A percentile compares a stretch with the other conserved stretches of the same genome.
phyloP scores from a whole-genome alignment of 2,329 filamentous ascomycete genomes.

The Nakataea oryzae region DNA sequence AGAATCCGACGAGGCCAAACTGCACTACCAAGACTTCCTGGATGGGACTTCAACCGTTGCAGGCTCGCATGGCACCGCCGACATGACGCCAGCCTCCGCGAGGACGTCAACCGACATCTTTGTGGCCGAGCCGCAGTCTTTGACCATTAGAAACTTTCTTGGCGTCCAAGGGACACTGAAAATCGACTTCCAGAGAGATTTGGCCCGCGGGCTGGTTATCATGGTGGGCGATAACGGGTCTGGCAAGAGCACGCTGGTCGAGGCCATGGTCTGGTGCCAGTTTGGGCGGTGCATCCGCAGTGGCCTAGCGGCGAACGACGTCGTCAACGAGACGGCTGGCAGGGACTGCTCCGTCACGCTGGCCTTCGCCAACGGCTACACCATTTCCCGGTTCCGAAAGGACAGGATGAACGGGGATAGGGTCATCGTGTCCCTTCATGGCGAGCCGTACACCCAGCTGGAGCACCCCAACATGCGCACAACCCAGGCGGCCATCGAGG shows the following conservation, averaged over 20 bases:
- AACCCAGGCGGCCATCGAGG: slow-evolving; percentile 17
- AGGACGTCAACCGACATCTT: slow-evolving; percentile 13
- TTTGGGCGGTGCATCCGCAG: slow-evolving; percentile 20
- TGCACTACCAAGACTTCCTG: neutral
- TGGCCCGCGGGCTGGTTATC: slow-evolving; percentile 17
- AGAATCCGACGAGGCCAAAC: neutral
- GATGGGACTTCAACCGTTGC: neutral
- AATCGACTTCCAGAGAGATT: slow-evolving; percentile 15
- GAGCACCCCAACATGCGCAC: slow-evolving; percentile 13
- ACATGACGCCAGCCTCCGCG: too few species aligned
- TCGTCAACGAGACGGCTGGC: slow-evolving; percentile 18
- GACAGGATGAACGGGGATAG: slow-evolving; percentile 14
- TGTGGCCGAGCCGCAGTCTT: slow-evolving; percentile 12
- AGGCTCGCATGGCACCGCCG: too few species aligned
- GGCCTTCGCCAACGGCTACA: slow-evolving; percentile 19
- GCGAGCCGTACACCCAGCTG: slow-evolving; percentile 15
- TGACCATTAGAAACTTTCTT: slow-evolving; percentile 22
- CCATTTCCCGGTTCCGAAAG: slow-evolving; percentile 18
- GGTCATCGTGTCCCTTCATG: slow-evolving; percentile 16
- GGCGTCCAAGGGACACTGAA: slow-evolving; percentile 16
- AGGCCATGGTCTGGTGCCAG: slow-evolving; percentile 22
- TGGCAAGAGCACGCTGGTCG: slow-evolving; percentile 21
- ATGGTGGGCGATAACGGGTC: slow-evolving; percentile 19
- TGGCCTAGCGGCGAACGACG: slow-evolving; percentile 16
- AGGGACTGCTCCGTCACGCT: slow-evolving; percentile 18